phyloP scores from a whole-genome alignment of 2,329 filamentous ascomycete species.

The Fusarium neocosmosporiellum region DNA sequence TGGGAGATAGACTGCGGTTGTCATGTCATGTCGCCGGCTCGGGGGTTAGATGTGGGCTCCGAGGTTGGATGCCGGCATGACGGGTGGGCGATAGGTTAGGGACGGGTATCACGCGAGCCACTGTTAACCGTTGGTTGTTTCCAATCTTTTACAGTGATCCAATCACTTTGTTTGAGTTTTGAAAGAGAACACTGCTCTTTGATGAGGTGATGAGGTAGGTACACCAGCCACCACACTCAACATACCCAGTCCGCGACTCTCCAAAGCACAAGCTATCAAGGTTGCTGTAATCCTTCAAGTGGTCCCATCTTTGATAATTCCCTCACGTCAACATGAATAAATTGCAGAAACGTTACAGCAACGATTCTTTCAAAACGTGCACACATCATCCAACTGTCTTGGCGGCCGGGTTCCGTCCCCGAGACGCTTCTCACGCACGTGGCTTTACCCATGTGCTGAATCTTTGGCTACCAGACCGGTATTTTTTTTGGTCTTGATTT shows the following conservation, averaged over 20 bases:
- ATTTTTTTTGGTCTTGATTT: background rate
- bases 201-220: background rate
- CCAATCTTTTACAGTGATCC: background rate
- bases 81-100: background rate
- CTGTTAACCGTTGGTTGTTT: background rate
- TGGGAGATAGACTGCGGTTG: slow-evolving; percentile 23
- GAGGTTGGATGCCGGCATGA: background rate
- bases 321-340: background rate
- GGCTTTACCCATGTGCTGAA: background rate
- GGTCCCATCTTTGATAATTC: background rate
- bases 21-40: slow-evolving; percentile 3
- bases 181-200: background rate
- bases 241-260: background rate
- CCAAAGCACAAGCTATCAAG: background rate
- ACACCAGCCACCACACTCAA: background rate
- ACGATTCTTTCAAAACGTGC: background rate
- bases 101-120: background rate
- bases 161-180: background rate
- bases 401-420: background rate
- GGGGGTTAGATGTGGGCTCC: slow-evolving; percentile 32
- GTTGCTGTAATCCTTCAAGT: background rate
- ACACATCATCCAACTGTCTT: background rate
- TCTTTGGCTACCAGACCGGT: background rate
- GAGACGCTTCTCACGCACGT: background rate
- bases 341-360: background rate